phyloP scores from a whole-genome alignment of 306 rosid genomes.

The Corylus heterophylla region DNA sequence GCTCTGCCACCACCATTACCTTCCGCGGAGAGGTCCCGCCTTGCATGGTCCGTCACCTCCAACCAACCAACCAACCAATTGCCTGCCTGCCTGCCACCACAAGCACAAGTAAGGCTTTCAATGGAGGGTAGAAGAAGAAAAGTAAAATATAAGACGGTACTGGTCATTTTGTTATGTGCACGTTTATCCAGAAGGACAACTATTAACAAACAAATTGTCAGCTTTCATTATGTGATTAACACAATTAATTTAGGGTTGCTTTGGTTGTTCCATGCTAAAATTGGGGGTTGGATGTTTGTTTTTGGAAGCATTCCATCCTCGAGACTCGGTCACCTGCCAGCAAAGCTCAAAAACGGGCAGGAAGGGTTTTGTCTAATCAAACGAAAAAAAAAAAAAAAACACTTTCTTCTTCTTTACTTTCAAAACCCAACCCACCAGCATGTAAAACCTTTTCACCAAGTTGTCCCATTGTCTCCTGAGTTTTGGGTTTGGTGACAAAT shows the following conservation, averaged over 20 bases:
- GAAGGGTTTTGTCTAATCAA: not conserved
- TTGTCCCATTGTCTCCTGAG: no score
- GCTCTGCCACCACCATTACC: constrained; percentile 76
- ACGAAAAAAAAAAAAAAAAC: no score
- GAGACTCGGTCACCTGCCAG: constrained; percentile 50
- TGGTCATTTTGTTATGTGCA: constrained; percentile 30
- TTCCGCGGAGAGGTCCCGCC: constrained; percentile 30
- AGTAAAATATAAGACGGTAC: constrained; percentile 23
- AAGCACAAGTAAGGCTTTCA: constrained; percentile 13
- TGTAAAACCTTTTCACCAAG: not conserved
- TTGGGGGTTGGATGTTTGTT: constrained; percentile 20
- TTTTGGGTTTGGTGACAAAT: no score
- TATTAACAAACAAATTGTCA: constrained; percentile 38
- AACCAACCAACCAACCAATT: not conserved
- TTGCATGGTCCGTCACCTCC: constrained; percentile 36
- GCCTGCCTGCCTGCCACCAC: not conserved
- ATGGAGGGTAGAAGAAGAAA: not conserved
- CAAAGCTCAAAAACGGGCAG: not conserved
- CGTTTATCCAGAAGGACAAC: constrained; percentile 19
- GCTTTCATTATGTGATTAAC: constrained; percentile 26
- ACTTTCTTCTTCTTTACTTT: not conserved
- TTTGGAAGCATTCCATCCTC: constrained; percentile 21
- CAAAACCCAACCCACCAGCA: no score
- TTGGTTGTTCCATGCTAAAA: constrained; percentile 26
- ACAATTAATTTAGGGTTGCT: constrained; percentile 21